Conservation (phyloP, 441 rosid genomes). For the Flueggea neowawraea region DNA sequence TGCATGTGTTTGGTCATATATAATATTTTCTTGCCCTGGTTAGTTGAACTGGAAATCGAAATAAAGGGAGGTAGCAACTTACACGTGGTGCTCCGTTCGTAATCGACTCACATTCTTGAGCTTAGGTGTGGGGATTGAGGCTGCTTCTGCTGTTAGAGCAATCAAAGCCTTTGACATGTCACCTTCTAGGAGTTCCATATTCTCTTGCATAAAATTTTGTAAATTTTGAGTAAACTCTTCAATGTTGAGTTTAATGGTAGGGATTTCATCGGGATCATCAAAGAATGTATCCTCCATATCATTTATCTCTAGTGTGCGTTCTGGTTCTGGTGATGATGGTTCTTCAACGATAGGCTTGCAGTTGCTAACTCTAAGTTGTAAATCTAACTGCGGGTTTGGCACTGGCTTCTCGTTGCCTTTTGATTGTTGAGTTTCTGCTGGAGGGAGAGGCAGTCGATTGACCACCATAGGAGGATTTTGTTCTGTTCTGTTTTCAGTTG, state of each 20-base stretch:
- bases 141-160: constrained; percentile 71
- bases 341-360: constrained; percentile 79
- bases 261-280: constrained; percentile 85
- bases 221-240: constrained; percentile 67
- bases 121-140: constrained; percentile 73
- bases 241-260: constrained; percentile 67
- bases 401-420: constrained; percentile 31
- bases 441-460: constrained; percentile 34
- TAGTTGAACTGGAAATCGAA: too few species aligned
- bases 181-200: constrained; percentile 78
- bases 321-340: constrained; percentile 82
- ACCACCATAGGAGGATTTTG: constrained; percentile 26
- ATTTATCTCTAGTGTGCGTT: constrained; percentile 29
- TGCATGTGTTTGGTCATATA: neutral
- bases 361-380: constrained; percentile 15
- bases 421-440: constrained; percentile 32
- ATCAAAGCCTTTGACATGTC: constrained; percentile 92
- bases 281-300: constrained; percentile 73
- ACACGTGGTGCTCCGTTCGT: constrained; percentile 98
- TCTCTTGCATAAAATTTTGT: constrained; percentile 59
- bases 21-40: neutral
- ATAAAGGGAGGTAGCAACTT: constrained; percentile 32
- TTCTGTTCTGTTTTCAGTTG: constrained; percentile 29
- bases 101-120: constrained; percentile 82
- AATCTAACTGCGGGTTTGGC: constrained; percentile 17